Conservation (phyloP, 1,284 basidiomycete genomes). For the Hortiboletus rubellus region DNA sequence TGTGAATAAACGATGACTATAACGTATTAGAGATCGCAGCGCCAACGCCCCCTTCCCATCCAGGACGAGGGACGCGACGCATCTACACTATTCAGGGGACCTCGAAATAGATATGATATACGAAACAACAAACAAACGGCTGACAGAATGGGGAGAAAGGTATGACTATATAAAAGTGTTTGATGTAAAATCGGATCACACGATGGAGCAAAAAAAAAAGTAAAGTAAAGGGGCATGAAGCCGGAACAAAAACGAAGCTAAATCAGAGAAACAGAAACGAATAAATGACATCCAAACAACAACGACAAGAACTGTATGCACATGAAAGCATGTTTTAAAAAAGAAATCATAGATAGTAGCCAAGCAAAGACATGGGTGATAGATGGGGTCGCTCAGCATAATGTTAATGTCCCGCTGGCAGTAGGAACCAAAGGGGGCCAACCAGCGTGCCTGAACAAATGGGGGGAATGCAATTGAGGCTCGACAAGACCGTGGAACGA, state of each 20-base stretch:
- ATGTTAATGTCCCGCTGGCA: conserved; percentile 29
- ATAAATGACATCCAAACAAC: conserved; percentile 32
- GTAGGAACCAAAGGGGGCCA: conserved; percentile 10
- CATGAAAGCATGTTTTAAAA: conserved; percentile 29
- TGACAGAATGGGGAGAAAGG: conserved; percentile 9
- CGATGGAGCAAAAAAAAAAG: conserved; percentile 6
- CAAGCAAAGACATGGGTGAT: conserved; percentile 27
- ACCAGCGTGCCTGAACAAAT: conserved; percentile 12
- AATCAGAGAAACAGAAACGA: conserved; percentile 16
- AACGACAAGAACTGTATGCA: conserved; percentile 28
- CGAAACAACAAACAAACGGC: conserved; percentile 26
- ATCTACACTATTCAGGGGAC: conserved; percentile 31
- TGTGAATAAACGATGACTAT: conserved; percentile 38
- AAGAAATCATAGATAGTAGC: conserved; percentile 30
- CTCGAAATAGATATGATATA: conserved; percentile 37
- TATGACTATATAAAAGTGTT: conserved; percentile 22
- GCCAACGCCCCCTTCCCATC: conserved; percentile 6
- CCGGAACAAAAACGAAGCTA: conserved; percentile 10
- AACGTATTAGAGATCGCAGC: conserved; percentile 35
- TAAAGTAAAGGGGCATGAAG: conserved; percentile 7
- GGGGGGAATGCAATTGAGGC: conserved; percentile 25
- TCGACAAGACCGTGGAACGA: conserved; percentile 21
- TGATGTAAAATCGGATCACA: conserved; percentile 21
- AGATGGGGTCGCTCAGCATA: conserved; percentile 26
- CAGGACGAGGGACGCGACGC: conserved; percentile 1